A percentile compares a stretch with the other conserved stretches of the same genome.
Conservation (phyloP, 2,329 filamentous ascomycete genomes). For the Ophiostoma ulmi region DNA sequence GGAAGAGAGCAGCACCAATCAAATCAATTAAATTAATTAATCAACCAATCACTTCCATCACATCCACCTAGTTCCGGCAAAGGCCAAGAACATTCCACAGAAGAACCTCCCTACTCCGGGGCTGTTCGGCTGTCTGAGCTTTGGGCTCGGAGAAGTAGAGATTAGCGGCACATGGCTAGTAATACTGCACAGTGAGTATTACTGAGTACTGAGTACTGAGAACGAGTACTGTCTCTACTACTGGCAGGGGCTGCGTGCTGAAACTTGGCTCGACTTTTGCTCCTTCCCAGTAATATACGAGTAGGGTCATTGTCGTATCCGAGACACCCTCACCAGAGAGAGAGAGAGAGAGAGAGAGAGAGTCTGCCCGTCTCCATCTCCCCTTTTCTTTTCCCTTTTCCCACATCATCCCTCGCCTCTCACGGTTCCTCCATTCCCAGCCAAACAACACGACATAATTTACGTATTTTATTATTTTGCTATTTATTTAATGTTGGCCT, state of each 20-base stretch:
- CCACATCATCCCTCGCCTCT: background rate
- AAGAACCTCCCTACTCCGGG: background rate
- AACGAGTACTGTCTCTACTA: background rate
- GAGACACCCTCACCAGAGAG: slow-evolving; percentile 22
- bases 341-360: no score
- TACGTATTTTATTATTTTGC: background rate
- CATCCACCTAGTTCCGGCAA: no score
- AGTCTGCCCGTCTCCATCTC: background rate
- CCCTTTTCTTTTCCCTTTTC: background rate
- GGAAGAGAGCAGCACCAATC: background rate
- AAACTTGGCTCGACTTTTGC: slow-evolving; percentile 23
- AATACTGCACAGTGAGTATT: no score
- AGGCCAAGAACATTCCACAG: background rate
- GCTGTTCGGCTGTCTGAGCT: background rate
- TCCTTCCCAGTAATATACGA: slow-evolving; percentile 23
- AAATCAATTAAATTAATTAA: background rate
- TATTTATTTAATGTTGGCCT: background rate
- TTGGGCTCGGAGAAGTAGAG: background rate
- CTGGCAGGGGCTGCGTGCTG: slow-evolving; percentile 23
- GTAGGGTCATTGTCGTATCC: slow-evolving; percentile 27
- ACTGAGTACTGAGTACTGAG: no score
- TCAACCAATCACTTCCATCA: no score
- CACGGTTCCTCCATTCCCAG: background rate
- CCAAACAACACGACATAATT: background rate
- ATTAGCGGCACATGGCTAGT: background rate